A percentile compares a stretch with the other conserved stretches of the same genome.
phyloP scores from a whole-genome alignment of 2,329 filamentous ascomycete genomes.

The Aplosporella prunicola region DNA sequence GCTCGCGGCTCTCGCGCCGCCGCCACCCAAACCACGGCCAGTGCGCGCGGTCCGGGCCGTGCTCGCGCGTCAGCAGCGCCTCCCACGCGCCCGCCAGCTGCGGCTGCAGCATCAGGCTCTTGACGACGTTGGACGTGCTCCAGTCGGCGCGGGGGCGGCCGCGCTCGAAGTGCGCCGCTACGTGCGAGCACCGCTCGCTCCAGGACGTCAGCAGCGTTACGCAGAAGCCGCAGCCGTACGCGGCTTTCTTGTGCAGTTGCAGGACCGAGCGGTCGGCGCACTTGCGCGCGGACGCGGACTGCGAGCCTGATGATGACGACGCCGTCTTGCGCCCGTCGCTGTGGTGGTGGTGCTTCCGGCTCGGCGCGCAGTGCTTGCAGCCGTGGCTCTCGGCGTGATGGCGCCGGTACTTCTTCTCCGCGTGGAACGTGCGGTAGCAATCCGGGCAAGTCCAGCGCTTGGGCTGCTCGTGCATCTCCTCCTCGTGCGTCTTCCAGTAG shows the following conservation, averaged over 20 bases:
- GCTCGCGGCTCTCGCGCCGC: conserved; percentile 52
- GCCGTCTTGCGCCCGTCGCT: conserved; percentile 47
- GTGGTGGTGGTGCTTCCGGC: no score
- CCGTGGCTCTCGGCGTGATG: conserved; percentile 57
- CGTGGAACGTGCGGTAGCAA: conserved; percentile 60
- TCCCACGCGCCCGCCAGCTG: conserved; percentile 55
- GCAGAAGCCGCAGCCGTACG: conserved; percentile 62
- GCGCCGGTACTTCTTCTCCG: conserved; percentile 58
- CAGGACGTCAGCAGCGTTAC: conserved; percentile 53
- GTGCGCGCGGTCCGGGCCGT: conserved; percentile 45
- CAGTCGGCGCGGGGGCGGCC: conserved; percentile 49
- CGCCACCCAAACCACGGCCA: conserved; percentile 46
- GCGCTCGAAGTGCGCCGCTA: conserved; percentile 58
- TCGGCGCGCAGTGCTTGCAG: conserved; percentile 49
- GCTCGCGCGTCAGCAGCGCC: conserved; percentile 42
- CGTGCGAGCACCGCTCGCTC: conserved; percentile 59
- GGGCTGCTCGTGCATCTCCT: conserved; percentile 60
- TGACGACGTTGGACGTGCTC: conserved; percentile 60
- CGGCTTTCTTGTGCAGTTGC: conserved; percentile 50
- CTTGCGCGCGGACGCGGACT: conserved; percentile 2
- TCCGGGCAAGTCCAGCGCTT: conserved; percentile 59
- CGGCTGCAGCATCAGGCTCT: conserved; percentile 57
- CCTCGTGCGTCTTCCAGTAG: conserved; percentile 62
- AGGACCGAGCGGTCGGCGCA: conserved; percentile 9
- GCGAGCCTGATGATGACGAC: conserved; percentile 2